phyloP scores from a whole-genome alignment of 176 grass and related monocot genomes.

The Ensete glaucum region DNA sequence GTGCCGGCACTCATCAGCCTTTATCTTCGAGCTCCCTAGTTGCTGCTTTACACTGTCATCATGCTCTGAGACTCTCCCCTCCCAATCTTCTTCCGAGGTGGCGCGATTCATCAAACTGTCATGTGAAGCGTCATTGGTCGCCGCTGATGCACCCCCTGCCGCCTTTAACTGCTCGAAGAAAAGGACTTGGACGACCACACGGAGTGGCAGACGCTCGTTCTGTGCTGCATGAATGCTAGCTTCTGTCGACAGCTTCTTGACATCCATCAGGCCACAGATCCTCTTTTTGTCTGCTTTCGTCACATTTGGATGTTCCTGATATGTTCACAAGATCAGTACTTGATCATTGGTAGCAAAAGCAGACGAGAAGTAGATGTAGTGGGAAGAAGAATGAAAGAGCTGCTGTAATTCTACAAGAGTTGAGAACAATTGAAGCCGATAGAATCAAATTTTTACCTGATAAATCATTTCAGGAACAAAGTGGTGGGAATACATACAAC shows the following conservation, averaged over 20 bases:
- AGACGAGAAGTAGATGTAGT: no score
- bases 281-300: constrained; percentile 73
- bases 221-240: constrained; percentile 75
- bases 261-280: constrained; percentile 73
- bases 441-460: no score
- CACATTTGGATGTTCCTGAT: constrained; percentile 63
- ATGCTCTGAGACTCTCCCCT: constrained; percentile 36
- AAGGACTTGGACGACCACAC: constrained; percentile 84
- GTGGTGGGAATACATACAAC: no score
- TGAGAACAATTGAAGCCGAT: no score
- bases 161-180: constrained; percentile 85
- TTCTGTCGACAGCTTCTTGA: constrained; percentile 74
- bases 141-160: background rate
- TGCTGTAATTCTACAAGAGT: no score
- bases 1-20: constrained; percentile 29
- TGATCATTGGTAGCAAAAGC: no score
- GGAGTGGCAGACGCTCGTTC: constrained; percentile 82
- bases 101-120: constrained; percentile 19
- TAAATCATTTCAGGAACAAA: no score
- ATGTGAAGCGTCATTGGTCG: constrained; percentile 12
- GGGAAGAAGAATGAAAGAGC: no score
- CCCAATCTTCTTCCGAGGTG: constrained; percentile 27
- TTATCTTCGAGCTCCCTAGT: constrained; percentile 26
- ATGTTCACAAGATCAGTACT: background rate
- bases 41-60: constrained; percentile 38